Base-by-base conservation (phyloP, 768 basidiomycete species). In the Astraeus odoratus region DNA sequence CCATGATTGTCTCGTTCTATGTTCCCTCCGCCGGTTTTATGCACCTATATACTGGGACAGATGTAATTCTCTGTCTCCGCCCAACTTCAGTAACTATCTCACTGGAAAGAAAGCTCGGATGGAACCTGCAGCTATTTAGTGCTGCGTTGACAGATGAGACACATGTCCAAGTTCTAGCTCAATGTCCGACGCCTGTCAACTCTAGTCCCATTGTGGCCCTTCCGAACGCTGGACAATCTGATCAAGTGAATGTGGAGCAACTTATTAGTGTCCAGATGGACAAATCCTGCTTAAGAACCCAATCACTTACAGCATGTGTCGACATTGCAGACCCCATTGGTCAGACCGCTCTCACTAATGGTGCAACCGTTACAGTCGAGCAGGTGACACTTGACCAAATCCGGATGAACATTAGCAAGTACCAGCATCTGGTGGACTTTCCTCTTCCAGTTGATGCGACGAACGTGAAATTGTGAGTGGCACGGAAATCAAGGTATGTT, bases 401-500 rank as follows among this genome's bases (percentile, higher is more conserved):
- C 33, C 39, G 31, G 13, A 19, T 62, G 24, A 38, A 27, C 27
- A 42, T 62, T 2, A 53, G 42, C 24, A 43, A 48, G 1, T 55
- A 60, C 42, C 25, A 44, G 4, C 54, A 67, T 40, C 39, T 44
- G 24, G 46, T 77, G 6, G 7, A 38, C 1, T 77, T 68, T 35
- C 76, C 76, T 0, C 69, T 74, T 36, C 74, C 74, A 8, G 58
- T 80, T 8, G 53, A 69, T 25, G 63, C 64, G 4, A 47, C 51
- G 18, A 60, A 62, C 13, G 42, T 56, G 2, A 75, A 65, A 51
- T 52, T 72, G 8, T 68, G 76, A 3, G 51, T 80, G 26, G 79
- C 80, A 8, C 67, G 79, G 30, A 78, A 75, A 50, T 81, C 77
- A 1, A 66, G 56, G 20, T 81, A 75, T 46, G 59, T 80, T 4